These are phyloP conservation scores for Centella asiatica DNA, from an alignment of 129 eudicot genomes.

Conservation along the genomic window DNA sequence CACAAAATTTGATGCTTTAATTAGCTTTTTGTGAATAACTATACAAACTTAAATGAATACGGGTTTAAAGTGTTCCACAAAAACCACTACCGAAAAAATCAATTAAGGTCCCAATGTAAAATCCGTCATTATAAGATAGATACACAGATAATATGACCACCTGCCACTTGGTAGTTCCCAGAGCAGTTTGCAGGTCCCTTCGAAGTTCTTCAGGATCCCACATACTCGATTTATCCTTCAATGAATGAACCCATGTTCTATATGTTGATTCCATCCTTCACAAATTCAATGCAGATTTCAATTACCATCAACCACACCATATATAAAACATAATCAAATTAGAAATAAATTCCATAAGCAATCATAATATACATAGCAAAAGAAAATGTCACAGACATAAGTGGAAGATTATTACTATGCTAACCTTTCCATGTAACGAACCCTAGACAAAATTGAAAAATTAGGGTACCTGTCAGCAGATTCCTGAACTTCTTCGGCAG, in stretches of 20 bases:
- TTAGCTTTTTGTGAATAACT: too few species aligned
- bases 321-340: background rate
- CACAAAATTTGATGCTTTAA: too few species aligned
- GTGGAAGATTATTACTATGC: too few species aligned
- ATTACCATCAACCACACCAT: slow-evolving; percentile 1
- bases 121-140: background rate
- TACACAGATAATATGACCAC: slow-evolving; percentile 16
- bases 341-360: background rate
- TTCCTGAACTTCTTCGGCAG: slow-evolving; percentile 95
- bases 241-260: slow-evolving; percentile 67
- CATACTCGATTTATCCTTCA: slow-evolving; percentile 39
- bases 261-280: slow-evolving; percentile 90
- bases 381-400: too few species aligned
- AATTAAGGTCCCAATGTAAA: background rate
- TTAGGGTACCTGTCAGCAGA: slow-evolving; percentile 74
- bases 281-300: background rate
- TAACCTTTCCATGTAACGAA: background rate
- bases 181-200: slow-evolving; percentile 65
- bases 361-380: background rate
- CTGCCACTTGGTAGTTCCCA: slow-evolving; percentile 97
- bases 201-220: slow-evolving; percentile 71
- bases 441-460: slow-evolving; percentile 13
- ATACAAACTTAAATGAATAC: background rate
- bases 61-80: background rate
- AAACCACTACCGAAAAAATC: background rate